phyloP scores from a whole-genome alignment of 1,284 basidiomycete genomes.

The Moesziomyces antarcticus region DNA sequence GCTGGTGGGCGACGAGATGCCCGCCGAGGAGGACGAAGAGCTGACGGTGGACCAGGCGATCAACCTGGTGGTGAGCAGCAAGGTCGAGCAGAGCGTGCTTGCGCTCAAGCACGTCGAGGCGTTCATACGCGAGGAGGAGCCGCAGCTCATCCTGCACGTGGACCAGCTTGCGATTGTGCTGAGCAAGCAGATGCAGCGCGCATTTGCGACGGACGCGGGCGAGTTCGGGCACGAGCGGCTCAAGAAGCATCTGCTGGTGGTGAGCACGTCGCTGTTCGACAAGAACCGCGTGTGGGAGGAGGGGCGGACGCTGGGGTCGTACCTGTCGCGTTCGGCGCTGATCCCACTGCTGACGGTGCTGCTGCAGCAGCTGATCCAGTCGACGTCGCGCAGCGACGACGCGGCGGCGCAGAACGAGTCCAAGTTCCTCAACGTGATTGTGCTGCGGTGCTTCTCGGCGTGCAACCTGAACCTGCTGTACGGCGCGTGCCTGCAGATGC shows the following conservation, averaged over 20 bases:
- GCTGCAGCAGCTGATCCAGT: constrained; percentile 88
- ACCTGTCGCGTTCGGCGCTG: constrained; percentile 49
- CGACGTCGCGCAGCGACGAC: constrained; percentile 59
- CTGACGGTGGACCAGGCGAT: constrained; percentile 56
- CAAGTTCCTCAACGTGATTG: constrained; percentile 97
- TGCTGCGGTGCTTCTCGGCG: constrained; percentile 90
- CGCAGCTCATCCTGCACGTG: constrained; percentile 57
- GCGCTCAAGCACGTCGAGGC: constrained; percentile 80
- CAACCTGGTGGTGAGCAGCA: constrained; percentile 78
- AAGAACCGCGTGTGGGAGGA: constrained; percentile 51
- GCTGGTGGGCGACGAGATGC: constrained; percentile 34
- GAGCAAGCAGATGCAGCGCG: constrained; percentile 52
- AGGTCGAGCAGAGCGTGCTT: constrained; percentile 86
- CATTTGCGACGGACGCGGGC: constrained; percentile 43
- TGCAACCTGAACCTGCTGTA: constrained; percentile 91
- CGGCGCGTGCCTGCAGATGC: constrained; percentile 82
- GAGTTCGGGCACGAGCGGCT: constrained; percentile 40
- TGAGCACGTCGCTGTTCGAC: constrained; percentile 54
- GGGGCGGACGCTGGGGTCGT: constrained; percentile 54
- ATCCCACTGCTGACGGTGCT: constrained; percentile 77
- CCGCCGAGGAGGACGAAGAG: constrained; percentile 48
- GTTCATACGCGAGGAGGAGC: constrained; percentile 49
- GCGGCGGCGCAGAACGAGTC: constrained; percentile 77
- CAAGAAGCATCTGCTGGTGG: constrained; percentile 60
- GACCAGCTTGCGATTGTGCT: constrained; percentile 72